Base-by-base conservation (phyloP, 345 rosid genomes). In the Syzygium jambos region DNA sequence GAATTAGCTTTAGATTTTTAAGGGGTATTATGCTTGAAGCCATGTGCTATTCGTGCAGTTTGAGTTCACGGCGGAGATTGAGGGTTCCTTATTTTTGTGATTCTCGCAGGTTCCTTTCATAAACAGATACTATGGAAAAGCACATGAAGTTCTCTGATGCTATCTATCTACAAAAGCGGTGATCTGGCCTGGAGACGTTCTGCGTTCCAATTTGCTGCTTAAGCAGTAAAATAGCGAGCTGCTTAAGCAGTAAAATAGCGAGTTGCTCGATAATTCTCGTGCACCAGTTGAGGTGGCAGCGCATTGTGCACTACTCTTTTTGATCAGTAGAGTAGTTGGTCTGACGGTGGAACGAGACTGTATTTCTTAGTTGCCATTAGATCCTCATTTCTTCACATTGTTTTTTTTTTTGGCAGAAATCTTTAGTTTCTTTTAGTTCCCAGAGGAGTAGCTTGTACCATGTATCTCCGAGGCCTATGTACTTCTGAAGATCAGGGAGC, bases 71-170 rank as follows among this genome's bases (percentile, higher is more conserved):
- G 88, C 21, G 9, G 80, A 19, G 80, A 73, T 73, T 73, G 21
- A 65, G 78, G 22, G 78, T 65, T 73, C 80, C 27, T 49, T 73
- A 73, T 61, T 43, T 21, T 56, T 59, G 85, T 38, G 68, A 85
- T 3, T 53, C 63, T 89, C 88, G 96, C 96, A 98, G 99, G 93
- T 93, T 17, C 89, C 93, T 15, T 95, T 95, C 91, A 94, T 98
- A 85, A 98, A 96, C 93, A 91, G 99, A 88, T 98, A 98, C 85
- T 98, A 96, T 17, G 95, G 99, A 54, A 96, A 94, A 90, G 99
- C 99, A 17, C 95, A 95, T 14, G 92, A 95, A 90, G 89, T 96
- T 87, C 93, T 97, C 59, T 98, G 89, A 93, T 85, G 68, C 61
- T 85, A 2, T 85, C 25, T 12, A 85, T 52, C n/a, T 29, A 38